Evolutionary conservation across 108 stramenopile genomes (phyloP).

Genomic region (Aurantiochytrium sp.): DNA sequence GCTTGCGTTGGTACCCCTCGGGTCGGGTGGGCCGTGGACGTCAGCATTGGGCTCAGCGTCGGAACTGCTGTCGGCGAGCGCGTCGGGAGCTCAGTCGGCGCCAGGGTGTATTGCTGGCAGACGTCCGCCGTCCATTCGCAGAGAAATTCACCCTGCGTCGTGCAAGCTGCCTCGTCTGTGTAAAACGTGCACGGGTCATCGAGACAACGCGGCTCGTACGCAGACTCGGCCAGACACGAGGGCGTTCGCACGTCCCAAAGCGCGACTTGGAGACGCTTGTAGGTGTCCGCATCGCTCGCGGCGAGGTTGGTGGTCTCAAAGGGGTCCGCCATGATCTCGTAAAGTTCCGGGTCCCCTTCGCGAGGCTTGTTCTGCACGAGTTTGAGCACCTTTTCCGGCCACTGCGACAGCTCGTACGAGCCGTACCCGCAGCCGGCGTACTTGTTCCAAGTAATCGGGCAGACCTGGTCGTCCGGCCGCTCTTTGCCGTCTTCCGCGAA

Average conservation of each 20-base stretch:
- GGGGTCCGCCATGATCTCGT: background rate
- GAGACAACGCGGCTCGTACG: background rate
- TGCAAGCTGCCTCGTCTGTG: background rate
- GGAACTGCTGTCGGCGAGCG: background rate
- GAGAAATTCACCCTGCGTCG: background rate
- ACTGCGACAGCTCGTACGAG: background rate
- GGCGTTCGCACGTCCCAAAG: background rate
- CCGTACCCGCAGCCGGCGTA: background rate
- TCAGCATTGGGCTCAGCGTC: background rate
- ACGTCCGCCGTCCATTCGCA: background rate
- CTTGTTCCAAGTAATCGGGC: background rate
- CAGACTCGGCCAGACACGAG: background rate
- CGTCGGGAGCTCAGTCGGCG: background rate
- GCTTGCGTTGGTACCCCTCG: background rate
- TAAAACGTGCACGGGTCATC: background rate
- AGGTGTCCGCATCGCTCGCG: background rate
- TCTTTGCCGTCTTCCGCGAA: background rate
- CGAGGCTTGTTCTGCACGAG: background rate
- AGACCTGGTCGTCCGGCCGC: background rate
- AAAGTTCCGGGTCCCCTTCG: background rate
- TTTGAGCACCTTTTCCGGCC: constrained; percentile 1
- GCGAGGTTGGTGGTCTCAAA: background rate
- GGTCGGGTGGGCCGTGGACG: background rate
- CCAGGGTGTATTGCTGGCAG: background rate
- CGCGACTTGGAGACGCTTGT: background rate